Base-by-base conservation (phyloP, 345 rosid genomes). In the Durio zibethinus region DNA sequence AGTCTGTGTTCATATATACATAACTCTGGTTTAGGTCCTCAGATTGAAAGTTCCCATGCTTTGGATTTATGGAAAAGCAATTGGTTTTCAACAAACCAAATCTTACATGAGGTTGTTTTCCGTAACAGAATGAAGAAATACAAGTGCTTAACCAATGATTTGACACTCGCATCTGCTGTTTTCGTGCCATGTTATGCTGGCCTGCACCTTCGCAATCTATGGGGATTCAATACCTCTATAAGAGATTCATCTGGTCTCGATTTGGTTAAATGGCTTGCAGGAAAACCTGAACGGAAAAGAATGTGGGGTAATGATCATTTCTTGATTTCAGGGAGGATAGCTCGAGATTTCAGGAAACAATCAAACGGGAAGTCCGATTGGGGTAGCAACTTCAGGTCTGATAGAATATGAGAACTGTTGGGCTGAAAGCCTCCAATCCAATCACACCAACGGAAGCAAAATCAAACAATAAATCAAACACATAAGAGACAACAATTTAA, bases 301-400 rank as follows among this genome's bases (percentile, higher is more conserved):
- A 79, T 82, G 82, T 18, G 42, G 74, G 90, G 90, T 4, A 72
- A 72, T 72, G 90, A 86, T 65, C 89, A 88, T 82, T 88, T 86
- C 81, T 71, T 88, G 10, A 81, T 81, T 14, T n/a, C 83, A 0
- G 89, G 90, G n/a, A 74, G 90, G 72, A 84, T 83, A 29, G 80
- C 69, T 74, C 53, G 80, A 25, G 90, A 88, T 72, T 88, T 85
- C 61, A 74, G 82, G 56, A 80, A 87, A 54, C 8, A 14, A 43
- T 35, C 64, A 0, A 70, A 86, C 8, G 4, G 48, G 6, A 84
- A 82, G 33, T 76, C 78, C 0, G 84, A 61, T 1, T 88, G 87
- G 89, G 90, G 90, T 20, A 88, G 71, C 82, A 88, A 84, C 8
- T 84, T 88, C 53, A 83, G 84, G 83, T 6, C 4, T 88, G 6